Evolutionary conservation across 2,329 filamentous ascomycete genomes (phyloP), one percentile per base, ranked within the genome.

Genomic region (Setomelanomma holmii): DNA sequence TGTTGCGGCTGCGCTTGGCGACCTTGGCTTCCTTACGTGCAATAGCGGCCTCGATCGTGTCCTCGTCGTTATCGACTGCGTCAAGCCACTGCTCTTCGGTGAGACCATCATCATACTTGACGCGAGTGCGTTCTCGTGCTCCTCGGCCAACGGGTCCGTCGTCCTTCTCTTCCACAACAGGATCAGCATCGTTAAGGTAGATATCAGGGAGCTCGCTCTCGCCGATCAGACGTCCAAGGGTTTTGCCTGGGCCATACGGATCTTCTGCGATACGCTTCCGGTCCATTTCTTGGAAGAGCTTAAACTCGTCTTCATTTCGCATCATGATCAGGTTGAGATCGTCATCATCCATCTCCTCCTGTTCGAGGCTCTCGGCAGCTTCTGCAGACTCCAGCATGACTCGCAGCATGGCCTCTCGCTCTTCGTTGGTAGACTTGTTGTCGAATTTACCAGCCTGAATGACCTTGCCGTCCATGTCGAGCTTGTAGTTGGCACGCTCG

Each of bases 361-460:
- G 90, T 58, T 96, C 92, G 51, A 93, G 86, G 53, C 80, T 82
- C 36, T 88, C 86, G 2, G 84, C 84, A 33, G 82, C 84, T 68
- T 89, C 86, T 4, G 86, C 86, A 53, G 89, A 89, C 74, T 99
- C 95, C 55, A 99, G 82, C 69, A 99, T 86, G 42, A 96, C 96
- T 67, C 95, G 88, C 64, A 99, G 81, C 86, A 99, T 93, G 38
- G 95, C 93, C 70, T 99, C 95, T 82, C 95, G 91, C 76, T 99
- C 95, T 48, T 96, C 96, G 74, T 97, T 95, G 0, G 95, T 98
- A 1, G 95, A 99, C 73, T 98, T 99, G 80, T 99, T 98, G 67
- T 99, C 95, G 79, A 99, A 99, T 73, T 96, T 96, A 86, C 95
- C 95, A 53, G 95, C 95, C 74, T 99, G 95, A 65, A 99, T 99